phyloP scores from a whole-genome alignment of 208 protist species.

The Wallacemonas sp. region DNA sequence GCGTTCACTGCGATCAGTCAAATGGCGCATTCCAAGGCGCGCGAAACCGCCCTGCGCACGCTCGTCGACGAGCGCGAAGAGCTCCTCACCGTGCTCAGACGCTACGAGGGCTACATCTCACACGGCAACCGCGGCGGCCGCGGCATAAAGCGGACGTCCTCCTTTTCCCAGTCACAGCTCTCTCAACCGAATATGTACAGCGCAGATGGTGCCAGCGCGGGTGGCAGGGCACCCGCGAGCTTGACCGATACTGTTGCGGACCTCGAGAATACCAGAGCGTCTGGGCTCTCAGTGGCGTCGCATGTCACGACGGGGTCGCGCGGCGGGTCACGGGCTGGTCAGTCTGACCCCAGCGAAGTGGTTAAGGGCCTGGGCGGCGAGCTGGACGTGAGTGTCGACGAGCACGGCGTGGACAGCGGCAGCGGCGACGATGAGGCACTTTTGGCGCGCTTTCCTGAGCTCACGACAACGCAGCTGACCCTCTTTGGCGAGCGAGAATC shows the following conservation, averaged over 20 bases:
- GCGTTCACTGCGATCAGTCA: conserved; percentile 34
- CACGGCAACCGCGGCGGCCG: conserved; percentile 15
- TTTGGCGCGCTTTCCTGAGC: conserved; percentile 11
- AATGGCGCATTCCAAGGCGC: conserved; percentile 34
- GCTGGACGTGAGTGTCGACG: neutral
- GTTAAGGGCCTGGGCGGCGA: neutral
- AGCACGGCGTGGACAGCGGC: neutral
- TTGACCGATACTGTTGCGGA: conserved; percentile 11
- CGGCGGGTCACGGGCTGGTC: neutral
- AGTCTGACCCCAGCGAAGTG: neutral
- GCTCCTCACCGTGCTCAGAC: conserved; percentile 28
- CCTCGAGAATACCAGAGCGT: conserved; percentile 1
- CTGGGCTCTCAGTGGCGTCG: neutral
- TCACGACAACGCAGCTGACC: conserved; percentile 34
- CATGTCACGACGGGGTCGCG: neutral
- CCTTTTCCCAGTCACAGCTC: neutral
- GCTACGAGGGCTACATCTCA: conserved; percentile 39
- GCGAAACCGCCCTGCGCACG: conserved; percentile 32
- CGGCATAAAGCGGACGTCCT: neutral
- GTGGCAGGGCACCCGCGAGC: neutral
- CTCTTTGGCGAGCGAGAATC: conserved; percentile 36
- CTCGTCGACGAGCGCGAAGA: conserved; percentile 38
- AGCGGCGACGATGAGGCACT: conserved; percentile 2
- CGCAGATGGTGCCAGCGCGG: neutral
- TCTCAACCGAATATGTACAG: neutral